phyloP scores from a whole-genome alignment of 176 grass and related monocot species.

The Eleusine coracana region DNA sequence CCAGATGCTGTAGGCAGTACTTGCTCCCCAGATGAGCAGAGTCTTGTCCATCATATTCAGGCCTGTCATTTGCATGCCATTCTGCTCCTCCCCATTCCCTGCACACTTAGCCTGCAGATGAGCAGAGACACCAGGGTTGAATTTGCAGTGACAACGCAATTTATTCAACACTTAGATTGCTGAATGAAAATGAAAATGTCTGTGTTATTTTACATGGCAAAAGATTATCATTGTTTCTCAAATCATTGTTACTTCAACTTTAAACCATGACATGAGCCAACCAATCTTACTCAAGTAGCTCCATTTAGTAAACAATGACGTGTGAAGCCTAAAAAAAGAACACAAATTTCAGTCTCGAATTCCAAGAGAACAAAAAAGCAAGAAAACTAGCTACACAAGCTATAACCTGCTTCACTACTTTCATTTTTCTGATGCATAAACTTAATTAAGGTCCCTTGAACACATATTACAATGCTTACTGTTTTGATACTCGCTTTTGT shows the following conservation, averaged over 20 bases:
- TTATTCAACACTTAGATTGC: background rate
- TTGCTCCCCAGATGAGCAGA: conserved; percentile 60
- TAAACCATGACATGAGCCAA: no score
- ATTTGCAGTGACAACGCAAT: background rate
- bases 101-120: conserved; percentile 78
- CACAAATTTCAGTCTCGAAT: no score
- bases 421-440: no score
- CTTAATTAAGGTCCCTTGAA: no score
- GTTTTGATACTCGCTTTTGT: no score
- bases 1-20: conserved; percentile 89
- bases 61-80: conserved; percentile 79
- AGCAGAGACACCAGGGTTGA: background rate
- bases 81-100: conserved; percentile 73
- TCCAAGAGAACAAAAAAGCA: no score
- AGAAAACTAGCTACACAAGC: no score
- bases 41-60: conserved; percentile 98
- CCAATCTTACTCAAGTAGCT: no score
- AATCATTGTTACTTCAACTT: background rate
- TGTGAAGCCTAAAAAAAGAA: no score
- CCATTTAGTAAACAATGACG: no score
- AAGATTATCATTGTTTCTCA: background rate
- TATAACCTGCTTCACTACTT: no score
- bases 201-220: background rate
- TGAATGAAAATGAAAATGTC: background rate
- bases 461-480: no score